Conservation (phyloP, 306 rosid species). For the Trifolium dubium region DNA sequence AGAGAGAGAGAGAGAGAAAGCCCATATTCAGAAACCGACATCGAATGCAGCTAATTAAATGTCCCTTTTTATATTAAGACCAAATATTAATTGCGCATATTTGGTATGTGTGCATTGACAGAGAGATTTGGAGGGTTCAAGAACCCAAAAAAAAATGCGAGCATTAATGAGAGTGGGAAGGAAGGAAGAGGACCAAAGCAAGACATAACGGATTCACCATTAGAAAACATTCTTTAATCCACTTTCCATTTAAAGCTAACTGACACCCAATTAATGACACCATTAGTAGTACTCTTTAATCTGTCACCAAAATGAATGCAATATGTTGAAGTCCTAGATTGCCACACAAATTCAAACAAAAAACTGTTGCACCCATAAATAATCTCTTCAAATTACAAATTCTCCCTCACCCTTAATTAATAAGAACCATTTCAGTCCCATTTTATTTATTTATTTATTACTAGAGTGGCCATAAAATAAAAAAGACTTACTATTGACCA, state of each 20-base stretch:
- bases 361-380: too few relatives aligned
- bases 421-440: too few relatives aligned
- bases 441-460: too few relatives aligned
- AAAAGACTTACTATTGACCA: too few relatives aligned
- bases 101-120: conserved; percentile 45
- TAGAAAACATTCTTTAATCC: conserved; percentile 55
- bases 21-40: conserved; percentile 37
- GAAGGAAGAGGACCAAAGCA: conserved; percentile 22
- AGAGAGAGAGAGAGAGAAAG: background rate
- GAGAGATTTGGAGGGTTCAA: conserved; percentile 47
- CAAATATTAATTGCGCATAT: conserved; percentile 31
- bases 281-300: background rate
- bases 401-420: too few relatives aligned
- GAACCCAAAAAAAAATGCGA: conserved; percentile 62
- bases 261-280: background rate
- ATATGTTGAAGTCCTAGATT: conserved; percentile 38
- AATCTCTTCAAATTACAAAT: too few relatives aligned
- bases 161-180: conserved; percentile 52
- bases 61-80: conserved; percentile 32
- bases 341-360: background rate
- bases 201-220: conserved; percentile 43
- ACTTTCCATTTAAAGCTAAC: conserved; percentile 42
- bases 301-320: conserved; percentile 16
- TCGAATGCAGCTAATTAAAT: conserved; percentile 28
- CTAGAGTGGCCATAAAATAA: too few relatives aligned